Base-by-base conservation (phyloP, 805 yeast genomes). In the Cyberlindnera sargentensis region DNA sequence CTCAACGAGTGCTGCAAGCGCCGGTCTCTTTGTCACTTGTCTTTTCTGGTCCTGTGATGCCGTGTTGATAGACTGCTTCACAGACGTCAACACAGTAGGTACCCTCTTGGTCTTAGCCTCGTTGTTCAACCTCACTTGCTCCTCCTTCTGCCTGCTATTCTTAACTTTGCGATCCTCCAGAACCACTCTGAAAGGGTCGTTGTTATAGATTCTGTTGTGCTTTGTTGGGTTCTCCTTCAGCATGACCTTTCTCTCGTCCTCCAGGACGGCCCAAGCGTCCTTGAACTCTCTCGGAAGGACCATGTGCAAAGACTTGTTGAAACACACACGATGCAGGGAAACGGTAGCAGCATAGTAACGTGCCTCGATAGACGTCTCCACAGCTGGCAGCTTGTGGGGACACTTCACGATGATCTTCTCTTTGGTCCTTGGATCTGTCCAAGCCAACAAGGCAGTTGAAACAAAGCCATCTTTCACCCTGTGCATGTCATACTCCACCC, bases 281-380 rank as follows among this genome's bases (percentile, higher is more conserved):
- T 87, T 79, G 59, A 87, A 95, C 30, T 82, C 79, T 4, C 82
- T 77, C 0, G 98, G 98, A 10, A 91, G 70, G 55, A 88, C 82
- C 90, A 90, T 81, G 47, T 85, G 85, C 63, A 91, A 61, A 58
- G 87, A 89, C 53, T 89, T 89, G 52, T 81, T 82, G 47, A 80
- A 85, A 32, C 90, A 81, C 20, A 91, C 72, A 31, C 95, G 69
- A 59, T 80, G 90, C 48, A 91, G 62, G 0, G 91, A 93, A 51
- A 83, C 86, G 0, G 97, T 89, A 0, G 99, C 97, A 0, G 91
- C 89, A 55, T 75, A 73, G 60, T 90, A 95, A 38, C 96, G 73
- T 1, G 98, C 96, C 53, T 90, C 97, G 30, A 87, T 69, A 2
- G 95, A 76, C 0, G 97, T 87, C 37, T 79, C 85, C 52, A 84